Evolutionary conservation across 106 monocot species (phyloP).

Genomic region (Dendrobium chrysotoxum): DNA sequence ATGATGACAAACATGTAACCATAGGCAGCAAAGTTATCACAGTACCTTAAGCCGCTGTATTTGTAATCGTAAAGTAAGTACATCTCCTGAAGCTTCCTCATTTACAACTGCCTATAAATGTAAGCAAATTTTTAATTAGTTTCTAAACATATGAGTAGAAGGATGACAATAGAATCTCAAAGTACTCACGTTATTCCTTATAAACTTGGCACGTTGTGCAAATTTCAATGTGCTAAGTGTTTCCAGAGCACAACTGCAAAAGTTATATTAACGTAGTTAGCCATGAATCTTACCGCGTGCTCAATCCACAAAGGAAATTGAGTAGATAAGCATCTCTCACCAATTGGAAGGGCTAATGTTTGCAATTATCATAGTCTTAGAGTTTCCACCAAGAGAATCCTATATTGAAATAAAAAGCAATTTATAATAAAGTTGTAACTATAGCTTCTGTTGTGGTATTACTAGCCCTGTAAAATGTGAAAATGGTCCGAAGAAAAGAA

Average conservation of each 20-base stretch:
- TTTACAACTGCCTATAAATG: constrained; percentile 69
- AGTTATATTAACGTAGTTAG: constrained; percentile 2
- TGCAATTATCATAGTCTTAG: constrained; percentile 94
- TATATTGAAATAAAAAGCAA: constrained; percentile 25
- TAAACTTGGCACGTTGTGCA: constrained; percentile 94
- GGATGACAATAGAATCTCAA: not conserved
- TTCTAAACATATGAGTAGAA: not conserved
- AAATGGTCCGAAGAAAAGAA: not conserved
- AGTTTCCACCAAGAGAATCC: constrained; percentile 97
- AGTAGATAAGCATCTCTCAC: constrained; percentile 25
- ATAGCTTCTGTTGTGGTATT: not conserved
- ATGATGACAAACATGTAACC: not conserved
- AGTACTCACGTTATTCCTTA: constrained; percentile 78
- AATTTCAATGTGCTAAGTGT: constrained; percentile 97
- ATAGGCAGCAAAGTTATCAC: not conserved
- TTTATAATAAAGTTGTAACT: not conserved
- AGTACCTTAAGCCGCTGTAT: constrained; percentile 90
- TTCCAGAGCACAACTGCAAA: constrained; percentile 66
- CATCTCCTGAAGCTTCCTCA: constrained; percentile 96
- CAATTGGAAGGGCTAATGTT: constrained; percentile 99
- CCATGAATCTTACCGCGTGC: not conserved
- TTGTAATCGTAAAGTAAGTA: constrained; percentile 69
- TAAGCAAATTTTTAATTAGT: not conserved
- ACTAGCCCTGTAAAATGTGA: not conserved
- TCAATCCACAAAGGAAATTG: not conserved